phyloP scores from a whole-genome alignment of 805 yeast genomes.

The Metschnikowia anglica region DNA sequence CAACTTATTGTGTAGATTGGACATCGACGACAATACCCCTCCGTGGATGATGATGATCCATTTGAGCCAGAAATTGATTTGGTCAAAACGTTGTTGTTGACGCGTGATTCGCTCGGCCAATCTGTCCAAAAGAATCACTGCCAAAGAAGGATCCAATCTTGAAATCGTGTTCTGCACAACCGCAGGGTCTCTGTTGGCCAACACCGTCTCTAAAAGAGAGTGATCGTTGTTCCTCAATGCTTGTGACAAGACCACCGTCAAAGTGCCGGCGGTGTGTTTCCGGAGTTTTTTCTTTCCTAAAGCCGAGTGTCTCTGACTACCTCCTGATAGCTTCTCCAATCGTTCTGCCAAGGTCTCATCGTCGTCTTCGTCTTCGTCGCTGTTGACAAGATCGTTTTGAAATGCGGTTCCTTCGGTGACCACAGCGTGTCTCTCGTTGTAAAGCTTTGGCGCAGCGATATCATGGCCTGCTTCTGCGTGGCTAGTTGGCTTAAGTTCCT shows the following conservation, averaged over 20 bases:
- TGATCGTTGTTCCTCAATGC: constrained; percentile 87
- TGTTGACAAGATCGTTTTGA: constrained; percentile 49
- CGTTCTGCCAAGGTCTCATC: constrained; percentile 55
- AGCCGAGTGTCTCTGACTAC: constrained; percentile 25
- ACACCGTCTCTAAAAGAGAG: constrained; percentile 78
- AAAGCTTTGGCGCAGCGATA: constrained; percentile 51
- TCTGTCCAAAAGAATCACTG: constrained; percentile 50
- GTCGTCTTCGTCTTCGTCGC: constrained; percentile 45
- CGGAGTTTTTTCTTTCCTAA: constrained; percentile 40
- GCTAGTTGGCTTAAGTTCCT: constrained; percentile 40
- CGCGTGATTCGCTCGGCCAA: constrained; percentile 52
- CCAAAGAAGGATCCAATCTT: constrained; percentile 48
- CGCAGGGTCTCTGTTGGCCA: constrained; percentile 52
- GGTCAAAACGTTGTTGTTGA: constrained; percentile 50
- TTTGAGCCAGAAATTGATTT: constrained; percentile 54
- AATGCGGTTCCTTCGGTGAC: constrained; percentile 65
- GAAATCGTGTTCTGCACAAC: constrained; percentile 51
- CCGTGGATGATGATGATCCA: constrained; percentile 58
- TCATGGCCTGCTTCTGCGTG: constrained; percentile 50
- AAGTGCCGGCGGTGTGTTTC: constrained; percentile 57
- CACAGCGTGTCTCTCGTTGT: constrained; percentile 60
- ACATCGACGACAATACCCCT: constrained; percentile 46
- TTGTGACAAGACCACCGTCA: constrained; percentile 82
- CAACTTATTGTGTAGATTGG: constrained; percentile 43
- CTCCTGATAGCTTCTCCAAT: constrained; percentile 37